These are phyloP conservation scores for Iberis pinnata DNA, from an alignment of 345 rosid genomes.

Conservation along the genomic window DNA sequence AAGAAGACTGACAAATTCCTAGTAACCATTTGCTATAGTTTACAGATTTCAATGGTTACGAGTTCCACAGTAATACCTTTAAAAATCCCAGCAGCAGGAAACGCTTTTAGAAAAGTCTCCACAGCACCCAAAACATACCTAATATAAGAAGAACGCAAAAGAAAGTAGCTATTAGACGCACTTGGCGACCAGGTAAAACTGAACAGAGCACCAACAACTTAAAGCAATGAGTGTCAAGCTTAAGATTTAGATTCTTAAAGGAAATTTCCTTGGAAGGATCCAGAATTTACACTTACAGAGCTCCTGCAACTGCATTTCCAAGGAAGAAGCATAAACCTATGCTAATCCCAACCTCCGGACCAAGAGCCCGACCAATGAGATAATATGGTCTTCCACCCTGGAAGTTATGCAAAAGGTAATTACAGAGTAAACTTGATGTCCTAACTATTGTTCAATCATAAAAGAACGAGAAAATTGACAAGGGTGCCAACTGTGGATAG, in stretches of 20 bases:
- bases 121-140: constrained; percentile 99
- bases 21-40: constrained; percentile 10
- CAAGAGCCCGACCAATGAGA: constrained; percentile 99
- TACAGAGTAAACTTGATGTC: constrained; percentile 4
- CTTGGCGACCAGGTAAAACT: constrained; percentile 16
- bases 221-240: no score
- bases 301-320: constrained; percentile 99
- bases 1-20: constrained; percentile 3
- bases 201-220: constrained; percentile 18
- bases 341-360: constrained; percentile 99
- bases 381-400: constrained; percentile 97
- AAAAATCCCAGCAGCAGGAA: constrained; percentile 96
- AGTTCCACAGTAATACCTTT: constrained; percentile 46
- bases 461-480: constrained; percentile 5
- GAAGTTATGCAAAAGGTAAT: constrained; percentile 11
- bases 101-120: constrained; percentile 91
- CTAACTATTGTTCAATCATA: constrained; percentile 6
- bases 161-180: constrained; percentile 12
- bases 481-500: constrained; percentile 9
- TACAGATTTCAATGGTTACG: constrained; percentile 16
- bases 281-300: constrained; percentile 70
- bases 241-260: constrained; percentile 10
- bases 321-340: constrained; percentile 98
- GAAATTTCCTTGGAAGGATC: constrained; percentile 18
- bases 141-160: constrained; percentile 14